Conservation (phyloP, 2,329 filamentous ascomycete species). For the Verticillium dahliae region DNA sequence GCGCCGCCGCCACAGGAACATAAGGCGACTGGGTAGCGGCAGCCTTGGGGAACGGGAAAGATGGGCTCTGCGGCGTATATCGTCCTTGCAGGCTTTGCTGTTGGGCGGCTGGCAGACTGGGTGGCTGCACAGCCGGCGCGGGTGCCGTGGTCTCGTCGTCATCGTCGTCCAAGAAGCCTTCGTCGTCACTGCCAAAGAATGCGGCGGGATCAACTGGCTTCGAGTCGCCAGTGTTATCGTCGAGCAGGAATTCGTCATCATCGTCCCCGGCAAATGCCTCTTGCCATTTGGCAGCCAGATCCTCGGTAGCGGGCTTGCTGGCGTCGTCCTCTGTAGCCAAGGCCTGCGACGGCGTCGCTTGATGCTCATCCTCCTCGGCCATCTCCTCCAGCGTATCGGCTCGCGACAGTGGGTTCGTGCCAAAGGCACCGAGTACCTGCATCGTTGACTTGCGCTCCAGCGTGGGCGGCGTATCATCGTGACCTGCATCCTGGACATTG, state of each 20-base stretch:
- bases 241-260: constrained; percentile 57
- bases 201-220: constrained; percentile 53
- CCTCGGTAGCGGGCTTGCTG: constrained; percentile 37
- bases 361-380: constrained; percentile 21
- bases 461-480: constrained; percentile 19
- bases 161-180: constrained; percentile 74
- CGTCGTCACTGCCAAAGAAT: constrained; percentile 77
- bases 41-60: not conserved
- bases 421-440: constrained; percentile 53
- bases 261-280: constrained; percentile 73
- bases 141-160: constrained; percentile 28
- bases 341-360: constrained; percentile 11
- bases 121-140: constrained; percentile 10
- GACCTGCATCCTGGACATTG: constrained; percentile 33
- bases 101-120: constrained; percentile 11
- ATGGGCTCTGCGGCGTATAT: constrained; percentile 8
- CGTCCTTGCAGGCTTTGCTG: constrained; percentile 2
- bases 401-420: constrained; percentile 21
- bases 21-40: constrained; percentile 5
- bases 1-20: not conserved
- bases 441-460: constrained; percentile 65
- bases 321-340: constrained; percentile 14
- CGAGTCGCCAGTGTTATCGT: constrained; percentile 40
- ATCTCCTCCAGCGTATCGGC: constrained; percentile 20
- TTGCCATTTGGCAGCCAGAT: constrained; percentile 76